Evolutionary conservation across 2,329 filamentous ascomycete species (phyloP).

Genomic region (Hirsutella thompsonii): DNA sequence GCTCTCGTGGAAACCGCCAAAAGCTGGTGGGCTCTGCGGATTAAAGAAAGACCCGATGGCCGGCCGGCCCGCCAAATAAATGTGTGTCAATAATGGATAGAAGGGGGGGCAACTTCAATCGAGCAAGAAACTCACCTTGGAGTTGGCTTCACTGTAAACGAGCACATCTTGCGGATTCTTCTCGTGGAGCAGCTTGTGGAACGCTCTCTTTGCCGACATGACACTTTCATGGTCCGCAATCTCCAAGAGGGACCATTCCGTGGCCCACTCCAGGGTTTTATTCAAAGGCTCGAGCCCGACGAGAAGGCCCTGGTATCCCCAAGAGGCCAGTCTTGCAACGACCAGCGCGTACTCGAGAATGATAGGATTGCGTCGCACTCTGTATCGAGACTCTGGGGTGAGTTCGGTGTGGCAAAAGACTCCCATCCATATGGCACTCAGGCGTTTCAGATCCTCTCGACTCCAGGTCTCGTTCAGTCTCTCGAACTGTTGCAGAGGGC

Average conservation of each 20-base stretch:
- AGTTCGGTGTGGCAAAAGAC: too few relatives aligned
- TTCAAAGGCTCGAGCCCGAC: not conserved
- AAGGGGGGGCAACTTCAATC: too few relatives aligned
- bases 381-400: too few relatives aligned
- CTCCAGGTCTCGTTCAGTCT: not conserved
- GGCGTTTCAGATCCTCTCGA: not conserved
- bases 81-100: too few relatives aligned
- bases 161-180: constrained; percentile 3
- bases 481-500: constrained; percentile 6
- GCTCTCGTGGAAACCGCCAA: not conserved
- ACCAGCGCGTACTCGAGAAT: too few relatives aligned
- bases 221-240: not conserved
- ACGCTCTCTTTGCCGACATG: not conserved
- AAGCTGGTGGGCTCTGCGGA: not conserved
- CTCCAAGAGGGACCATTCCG: not conserved
- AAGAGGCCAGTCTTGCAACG: too few relatives aligned
- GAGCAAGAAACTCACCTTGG: constrained; percentile 4
- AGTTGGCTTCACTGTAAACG: constrained; percentile 3
- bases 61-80: not conserved
- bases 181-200: constrained; percentile 2
- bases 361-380: too few relatives aligned
- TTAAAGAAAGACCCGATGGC: not conserved
- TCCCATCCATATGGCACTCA: too few relatives aligned
- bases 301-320: not conserved
- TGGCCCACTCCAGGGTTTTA: constrained; percentile 1